These are phyloP conservation scores for Myxozyma sirexii DNA, from an alignment of 805 yeast genomes.

Conservation along the genomic window DNA sequence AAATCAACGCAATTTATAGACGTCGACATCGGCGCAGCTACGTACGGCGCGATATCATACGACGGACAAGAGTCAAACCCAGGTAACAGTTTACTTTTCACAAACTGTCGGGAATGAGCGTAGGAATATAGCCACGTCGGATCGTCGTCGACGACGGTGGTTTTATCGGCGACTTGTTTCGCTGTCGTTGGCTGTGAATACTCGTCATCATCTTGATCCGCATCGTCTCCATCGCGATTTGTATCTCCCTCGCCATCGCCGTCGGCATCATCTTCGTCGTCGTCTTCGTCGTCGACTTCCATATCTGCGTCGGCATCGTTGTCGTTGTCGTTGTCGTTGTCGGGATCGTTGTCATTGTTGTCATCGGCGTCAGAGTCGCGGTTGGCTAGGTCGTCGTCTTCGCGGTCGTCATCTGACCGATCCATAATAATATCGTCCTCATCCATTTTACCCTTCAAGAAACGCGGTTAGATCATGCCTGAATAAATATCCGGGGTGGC, in stretches of 20 bases:
- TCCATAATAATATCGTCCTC: conserved; percentile 39
- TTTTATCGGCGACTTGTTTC: conserved; percentile 11
- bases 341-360: conserved; percentile 29
- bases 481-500: too few species aligned
- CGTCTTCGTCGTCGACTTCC: conserved; percentile 30
- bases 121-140: conserved; percentile 36
- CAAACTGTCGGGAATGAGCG: conserved; percentile 31
- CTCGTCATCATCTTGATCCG: conserved; percentile 34
- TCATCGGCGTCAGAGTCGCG: conserved; percentile 34
- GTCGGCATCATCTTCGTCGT: conserved; percentile 35
- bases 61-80: conserved; percentile 56
- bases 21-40: conserved; percentile 81
- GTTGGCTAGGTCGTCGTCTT: conserved; percentile 26
- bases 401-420: conserved; percentile 34
- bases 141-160: conserved; percentile 30
- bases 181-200: conserved; percentile 17
- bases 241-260: conserved; percentile 36
- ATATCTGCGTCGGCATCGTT: conserved; percentile 40
- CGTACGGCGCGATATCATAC: conserved; percentile 78
- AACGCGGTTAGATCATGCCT: neutral
- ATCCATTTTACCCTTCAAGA: conserved; percentile 31
- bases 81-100: conserved; percentile 37
- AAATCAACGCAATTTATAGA: conserved; percentile 77
- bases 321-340: conserved; percentile 39
- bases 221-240: conserved; percentile 33